Conservation (phyloP, 2,329 filamentous ascomycete species). For the Stachybotrys chlorohalonatus region DNA sequence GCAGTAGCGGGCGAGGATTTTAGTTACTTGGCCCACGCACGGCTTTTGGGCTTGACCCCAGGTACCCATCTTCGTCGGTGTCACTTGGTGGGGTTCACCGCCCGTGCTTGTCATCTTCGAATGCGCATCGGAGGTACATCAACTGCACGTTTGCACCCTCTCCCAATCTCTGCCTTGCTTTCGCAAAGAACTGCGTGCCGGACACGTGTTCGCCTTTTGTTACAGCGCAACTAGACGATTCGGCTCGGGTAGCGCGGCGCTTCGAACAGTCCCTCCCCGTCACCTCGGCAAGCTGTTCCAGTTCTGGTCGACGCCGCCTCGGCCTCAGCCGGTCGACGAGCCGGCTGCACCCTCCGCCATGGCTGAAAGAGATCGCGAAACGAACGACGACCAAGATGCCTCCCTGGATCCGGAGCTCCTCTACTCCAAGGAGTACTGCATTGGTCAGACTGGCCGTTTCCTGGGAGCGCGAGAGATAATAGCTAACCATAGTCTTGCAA, state of each 20-base stretch:
- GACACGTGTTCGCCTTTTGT: background rate
- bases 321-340: background rate
- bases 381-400: constrained; percentile 39
- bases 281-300: background rate
- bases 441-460: constrained; percentile 45
- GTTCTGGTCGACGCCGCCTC: background rate
- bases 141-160: background rate
- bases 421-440: constrained; percentile 89
- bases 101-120: background rate
- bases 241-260: too few relatives aligned
- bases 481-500: constrained; percentile 11
- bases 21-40: background rate
- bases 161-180: background rate
- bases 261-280: background rate
- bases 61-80: background rate
- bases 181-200: background rate
- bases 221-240: background rate
- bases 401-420: constrained; percentile 71
- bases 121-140: background rate
- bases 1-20: too few relatives aligned
- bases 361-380: constrained; percentile 38
- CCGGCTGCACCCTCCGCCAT: constrained; percentile 20
- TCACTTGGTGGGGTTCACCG: constrained; percentile 10
- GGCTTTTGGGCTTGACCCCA: background rate
- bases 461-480: background rate